Evolutionary conservation across 768 basidiomycete species (phyloP), one percentile per base, ranked within the genome.

Genomic region (Asterophora parasitica): DNA sequence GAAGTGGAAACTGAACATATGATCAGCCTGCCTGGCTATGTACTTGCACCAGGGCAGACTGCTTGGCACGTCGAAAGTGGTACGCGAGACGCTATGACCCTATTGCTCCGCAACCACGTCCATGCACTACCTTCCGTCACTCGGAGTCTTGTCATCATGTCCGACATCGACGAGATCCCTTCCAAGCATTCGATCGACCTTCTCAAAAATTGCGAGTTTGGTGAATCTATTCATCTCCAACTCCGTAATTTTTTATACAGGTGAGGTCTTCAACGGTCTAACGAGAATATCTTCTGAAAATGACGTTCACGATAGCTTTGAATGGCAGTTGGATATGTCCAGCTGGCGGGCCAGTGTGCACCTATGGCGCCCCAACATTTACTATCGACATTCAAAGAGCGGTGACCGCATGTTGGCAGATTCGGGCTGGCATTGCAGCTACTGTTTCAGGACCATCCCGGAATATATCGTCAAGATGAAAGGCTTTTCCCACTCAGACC

Each of bases 341-440:
- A 78, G 73, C 61, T 83, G 78, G 79, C 73, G 79, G 41, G 78
- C 81, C 9, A 73, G 72, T 51, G 75, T 73, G 10, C 74, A 77
- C 48, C 64, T 65, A 12, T 79, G 75, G 76, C 63, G 52, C n/a
- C 50, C 59, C n/a, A 56, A 60, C 26, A 68, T 60, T 42, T 70
- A 60, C 47, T 81, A 81, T 57, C 68, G 71, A 23, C 78, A 79
- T 56, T 74, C 74, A 15, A 72, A 76, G 58, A 69, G 71, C 44
- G 66, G 66, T 7, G 69, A 79, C 41, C 58, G 61, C 31, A 63
- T 77, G 7, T 73, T 84, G 30, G 77, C 78, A 16, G 80, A 84
- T 59, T 66, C 79, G n/a, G 82, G 81, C 1, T 84, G 81, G 81
- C 81, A 84, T 56, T 83, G 81, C 65, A 79, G 77, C 48, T 83